Evolutionary conservation across 306 rosid genomes (phyloP), one percentile per base, ranked within the genome.

Genomic region (Cucumis melo): DNA sequence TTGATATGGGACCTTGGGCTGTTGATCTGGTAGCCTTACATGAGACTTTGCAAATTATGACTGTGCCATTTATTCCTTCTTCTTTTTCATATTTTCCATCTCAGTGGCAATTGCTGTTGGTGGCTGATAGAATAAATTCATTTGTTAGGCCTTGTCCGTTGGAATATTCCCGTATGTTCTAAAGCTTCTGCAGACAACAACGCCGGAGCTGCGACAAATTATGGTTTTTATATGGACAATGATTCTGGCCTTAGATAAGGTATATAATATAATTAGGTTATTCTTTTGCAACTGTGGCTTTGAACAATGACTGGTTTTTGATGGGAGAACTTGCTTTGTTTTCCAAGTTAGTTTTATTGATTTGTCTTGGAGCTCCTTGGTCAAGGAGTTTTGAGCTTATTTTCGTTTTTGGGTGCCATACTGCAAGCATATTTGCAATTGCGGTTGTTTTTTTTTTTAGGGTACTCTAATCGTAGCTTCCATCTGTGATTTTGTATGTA

Each of bases 1-100:
- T 95, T 86, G 98, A 95, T 82, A 92, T 95, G 99, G 99, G 99
- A 66, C 87, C 97, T 71, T 95, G 99, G 99, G 99, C 99, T 59
- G 99, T 95, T 77, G 99, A 95, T 82, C 88, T 95, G 93, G 99
- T 95, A 87, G 20, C 48, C 79, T 56, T 60, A 51, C 16, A 74
- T 55, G 57, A 77, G 10, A 39, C 58, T 68, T 68, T 36, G 17
- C n/a, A 27, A 55, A 32, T 53, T 10, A 32, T 42, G 34, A 27
- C 58, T 61, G n/a, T 36, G 42, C 75, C 42, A 29, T 29, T 24
- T 73, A 38, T 29, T 76, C 23, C 27, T 56, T 76, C 76, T 56
- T 19, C 81, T 34, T 62, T 70, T 73, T 65, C 41, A 50, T 77
- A 48, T 61, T 48, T 71, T 36, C 53, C 32, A 10, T 46, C 23